Evolutionary conservation across 2,329 filamentous ascomycete genomes (phyloP), one percentile per base, ranked within the genome.

Genomic region (Grosmannia penicillata): DNA sequence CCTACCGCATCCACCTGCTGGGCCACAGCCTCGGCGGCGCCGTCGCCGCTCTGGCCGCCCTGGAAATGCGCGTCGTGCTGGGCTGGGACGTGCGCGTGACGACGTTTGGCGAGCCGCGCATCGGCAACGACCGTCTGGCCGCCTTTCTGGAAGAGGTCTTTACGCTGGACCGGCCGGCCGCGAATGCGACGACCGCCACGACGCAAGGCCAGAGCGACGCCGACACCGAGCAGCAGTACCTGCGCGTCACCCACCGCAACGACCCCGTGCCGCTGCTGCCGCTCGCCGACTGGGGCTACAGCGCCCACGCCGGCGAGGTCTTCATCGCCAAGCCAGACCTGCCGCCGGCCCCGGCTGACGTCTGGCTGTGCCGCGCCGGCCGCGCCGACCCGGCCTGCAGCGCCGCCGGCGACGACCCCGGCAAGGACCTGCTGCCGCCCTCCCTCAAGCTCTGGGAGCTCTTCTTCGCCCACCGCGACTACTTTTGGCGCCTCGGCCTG

Each of bases 11-110:
- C 13, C 76, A 81, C 19, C 65, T 98, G 4, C 75, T 94, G 8
- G 91, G 91, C 0, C 91, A 98, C 56, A 93, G 83, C 36, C 73
- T 98, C 0, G 91, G 91, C 17, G 91, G 91, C 14, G 87, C 91
- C 0, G 83, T 98, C 2, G 89, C 91, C 3, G 80, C 83, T 2
- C 70, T 98, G 4, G 91, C 87, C 1, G 83, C 73, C 1, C 65
- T 95, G 23, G 91, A 98, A 52, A 71, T 94, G 51, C 70, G 75
- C 42, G 57, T 65, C 19, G 70, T 77, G 0, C 65, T 79, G n/a
- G 84, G 81, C 15, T 91, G 79, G 76, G 36, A 87, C 3, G 46
- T 73, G n/a, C 58, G 68, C 13, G 75, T 93, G 29, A 96, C 89
- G 6, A 96, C 91, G 0, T 98, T 94, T 57, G 91, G 91, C 9